Conservation (phyloP, 257 asterid species). For the Penstemon davidsonii region DNA sequence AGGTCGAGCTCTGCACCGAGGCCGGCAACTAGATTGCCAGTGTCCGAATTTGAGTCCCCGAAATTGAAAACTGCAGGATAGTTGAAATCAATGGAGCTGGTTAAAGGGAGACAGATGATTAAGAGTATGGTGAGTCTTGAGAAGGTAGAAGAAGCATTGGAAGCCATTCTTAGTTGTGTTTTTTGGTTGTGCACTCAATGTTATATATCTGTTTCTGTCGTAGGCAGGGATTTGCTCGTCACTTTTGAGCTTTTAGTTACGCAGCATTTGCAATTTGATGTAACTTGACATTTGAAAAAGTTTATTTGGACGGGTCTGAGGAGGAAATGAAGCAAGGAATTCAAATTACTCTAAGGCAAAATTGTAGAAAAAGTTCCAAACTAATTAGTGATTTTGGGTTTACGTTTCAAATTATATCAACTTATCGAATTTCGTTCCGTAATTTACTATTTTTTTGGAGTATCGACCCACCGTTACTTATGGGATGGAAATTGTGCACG, state of each 20-base stretch:
- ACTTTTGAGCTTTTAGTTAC: constrained; percentile 4
- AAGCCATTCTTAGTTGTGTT: constrained; percentile 46
- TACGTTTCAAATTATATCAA: too few species aligned
- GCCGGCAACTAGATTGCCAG: constrained; percentile 77
- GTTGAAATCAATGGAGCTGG: constrained; percentile 65
- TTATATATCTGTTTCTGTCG: constrained; percentile 4
- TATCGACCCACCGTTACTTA: too few species aligned
- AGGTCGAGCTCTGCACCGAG: constrained; percentile 61
- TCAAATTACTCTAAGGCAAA: too few species aligned
- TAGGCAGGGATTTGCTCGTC: neutral
- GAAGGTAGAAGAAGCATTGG: constrained; percentile 37
- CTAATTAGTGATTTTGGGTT: too few species aligned
- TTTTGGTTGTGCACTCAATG: constrained; percentile 54
- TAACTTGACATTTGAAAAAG: too few species aligned
- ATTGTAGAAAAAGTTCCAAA: too few species aligned
- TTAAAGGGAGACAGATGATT: constrained; percentile 30
- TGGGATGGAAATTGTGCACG: too few species aligned
- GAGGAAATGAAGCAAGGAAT: too few species aligned
- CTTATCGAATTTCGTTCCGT: too few species aligned
- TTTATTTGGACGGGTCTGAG: too few species aligned
- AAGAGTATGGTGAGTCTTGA: constrained; percentile 31
- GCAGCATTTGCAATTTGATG: neutral
- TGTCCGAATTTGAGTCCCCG: constrained; percentile 98
- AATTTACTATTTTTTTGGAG: too few species aligned
- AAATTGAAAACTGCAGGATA: constrained; percentile 93